Conservation (phyloP, 768 basidiomycete genomes). For the Phaeotremella skinneri region DNA sequence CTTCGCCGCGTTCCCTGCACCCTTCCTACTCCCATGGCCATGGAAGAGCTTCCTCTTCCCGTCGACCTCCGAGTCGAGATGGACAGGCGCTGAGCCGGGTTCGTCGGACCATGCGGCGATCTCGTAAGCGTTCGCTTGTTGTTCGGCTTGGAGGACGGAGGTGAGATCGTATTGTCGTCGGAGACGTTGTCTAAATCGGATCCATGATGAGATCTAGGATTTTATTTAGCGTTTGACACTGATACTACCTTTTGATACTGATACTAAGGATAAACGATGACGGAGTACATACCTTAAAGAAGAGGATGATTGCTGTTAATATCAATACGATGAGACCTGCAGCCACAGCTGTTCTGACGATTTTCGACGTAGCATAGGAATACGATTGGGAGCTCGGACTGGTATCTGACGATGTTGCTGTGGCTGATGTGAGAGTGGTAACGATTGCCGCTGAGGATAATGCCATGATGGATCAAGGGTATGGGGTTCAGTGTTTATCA, state of each 20-base stretch:
- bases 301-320: slow-evolving; percentile 34
- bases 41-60: too few species aligned
- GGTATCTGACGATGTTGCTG: neutral
- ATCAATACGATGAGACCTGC: slow-evolving; percentile 41
- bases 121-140: slow-evolving; percentile 37
- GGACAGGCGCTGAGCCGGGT: slow-evolving; percentile 27
- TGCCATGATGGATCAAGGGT: neutral
- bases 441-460: neutral
- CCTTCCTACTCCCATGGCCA: neutral
- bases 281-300: slow-evolving; percentile 39
- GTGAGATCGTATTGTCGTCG: slow-evolving; percentile 30
- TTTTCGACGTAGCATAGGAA: slow-evolving; percentile 35
- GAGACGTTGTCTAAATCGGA: slow-evolving; percentile 30
- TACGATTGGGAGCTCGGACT: slow-evolving; percentile 17
- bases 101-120: slow-evolving; percentile 44
- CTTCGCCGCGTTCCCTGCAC: slow-evolving; percentile 2
- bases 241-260: neutral
- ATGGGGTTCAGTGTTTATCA: neutral
- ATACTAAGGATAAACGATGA: neutral
- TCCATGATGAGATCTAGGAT: slow-evolving; percentile 36
- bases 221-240: neutral
- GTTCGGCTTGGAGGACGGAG: slow-evolving; percentile 25
- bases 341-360: slow-evolving; percentile 40
- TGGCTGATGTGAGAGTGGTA: neutral
- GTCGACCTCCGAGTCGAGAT: neutral